Evolutionary conservation across 2,329 filamentous ascomycete genomes (phyloP), one percentile per base, ranked within the genome.

Genomic region (Penicillium sclerotiorum): DNA sequence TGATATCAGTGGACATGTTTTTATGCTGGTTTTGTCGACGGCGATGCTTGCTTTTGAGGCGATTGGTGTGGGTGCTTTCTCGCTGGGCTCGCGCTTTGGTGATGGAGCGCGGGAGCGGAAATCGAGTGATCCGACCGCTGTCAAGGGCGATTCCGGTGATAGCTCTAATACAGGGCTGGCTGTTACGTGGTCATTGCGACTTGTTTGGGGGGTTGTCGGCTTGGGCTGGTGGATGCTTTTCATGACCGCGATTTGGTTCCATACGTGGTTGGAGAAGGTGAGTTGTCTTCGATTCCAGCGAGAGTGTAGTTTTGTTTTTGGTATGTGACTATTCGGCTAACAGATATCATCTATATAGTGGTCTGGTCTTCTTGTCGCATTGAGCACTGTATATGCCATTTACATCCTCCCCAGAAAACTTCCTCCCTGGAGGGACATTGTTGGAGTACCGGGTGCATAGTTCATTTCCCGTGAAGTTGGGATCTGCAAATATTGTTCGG

Each of bases 191-290:
- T 74, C 63, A 59, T 74, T 60, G 54, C 81, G 67, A 67, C 72
- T 77, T 49, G 70, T 73, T 5, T 71, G 80, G 20, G 79, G 66
- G 0, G 83, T 96, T 21, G 80, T 88, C 15, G 85, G 73, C 0
- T 63, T 96, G 65, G 90, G 87, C 65, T 82, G 86, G 77, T 97
- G 94, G 90, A 99, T 99, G 94, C 73, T 99, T 68, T 79, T 97
- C 53, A 99, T 99, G 94, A 99, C 94, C 33, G 92, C 92, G 2
- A 92, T 95, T 32, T 99, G 93, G 79, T 99, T 99, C 66, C 94
- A 99, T 72, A 99, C 94, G 0, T 97, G 93, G 92, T 86, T 95
- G 63, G 94, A 99, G 77, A 99, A 97, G 87, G 87, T 89, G 63
- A 64, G 79, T 68, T 45, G 13, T 21, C 6, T 11, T 11, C 25